These are phyloP conservation scores for Capsicum chinense DNA, from an alignment of 257 asterid genomes.

Conservation along the genomic window DNA sequence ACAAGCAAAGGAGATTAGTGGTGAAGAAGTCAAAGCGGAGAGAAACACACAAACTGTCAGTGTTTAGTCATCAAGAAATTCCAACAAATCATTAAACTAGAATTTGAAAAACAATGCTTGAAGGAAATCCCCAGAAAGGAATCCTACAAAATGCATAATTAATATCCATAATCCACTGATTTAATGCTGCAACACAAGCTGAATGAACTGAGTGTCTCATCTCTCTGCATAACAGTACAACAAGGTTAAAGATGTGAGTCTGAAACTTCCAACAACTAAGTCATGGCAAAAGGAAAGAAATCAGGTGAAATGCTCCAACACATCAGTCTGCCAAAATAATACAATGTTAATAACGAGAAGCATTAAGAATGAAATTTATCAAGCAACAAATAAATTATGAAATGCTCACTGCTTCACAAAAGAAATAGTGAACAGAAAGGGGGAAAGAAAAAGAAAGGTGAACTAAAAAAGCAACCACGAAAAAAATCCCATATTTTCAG, in stretches of 20 bases:
- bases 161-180: constrained; percentile 45
- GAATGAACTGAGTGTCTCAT: constrained; percentile 46
- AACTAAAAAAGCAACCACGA: background rate
- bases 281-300: constrained; percentile 86
- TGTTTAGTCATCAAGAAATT: constrained; percentile 37
- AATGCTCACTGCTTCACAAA: constrained; percentile 26
- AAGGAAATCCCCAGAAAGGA: constrained; percentile 53
- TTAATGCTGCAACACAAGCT: constrained; percentile 46
- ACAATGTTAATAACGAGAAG: constrained; percentile 41
- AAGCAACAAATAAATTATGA: background rate
- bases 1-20: constrained; percentile 26
- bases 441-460: background rate
- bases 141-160: constrained; percentile 58
- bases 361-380: constrained; percentile 20
- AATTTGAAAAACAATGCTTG: constrained; percentile 39
- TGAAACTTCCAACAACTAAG: constrained; percentile 94
- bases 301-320: constrained; percentile 93
- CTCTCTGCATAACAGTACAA: constrained; percentile 96
- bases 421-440: constrained; percentile 3
- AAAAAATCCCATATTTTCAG: constrained; percentile 11
- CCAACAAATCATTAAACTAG: constrained; percentile 37
- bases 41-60: constrained; percentile 49
- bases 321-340: constrained; percentile 79
- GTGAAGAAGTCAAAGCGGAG: constrained; percentile 38
- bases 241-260: constrained; percentile 96